Evolutionary conservation across 148 eudicot species (phyloP), one percentile per base, ranked within the genome.

Genomic region (Rhododendron ferrugineum): DNA sequence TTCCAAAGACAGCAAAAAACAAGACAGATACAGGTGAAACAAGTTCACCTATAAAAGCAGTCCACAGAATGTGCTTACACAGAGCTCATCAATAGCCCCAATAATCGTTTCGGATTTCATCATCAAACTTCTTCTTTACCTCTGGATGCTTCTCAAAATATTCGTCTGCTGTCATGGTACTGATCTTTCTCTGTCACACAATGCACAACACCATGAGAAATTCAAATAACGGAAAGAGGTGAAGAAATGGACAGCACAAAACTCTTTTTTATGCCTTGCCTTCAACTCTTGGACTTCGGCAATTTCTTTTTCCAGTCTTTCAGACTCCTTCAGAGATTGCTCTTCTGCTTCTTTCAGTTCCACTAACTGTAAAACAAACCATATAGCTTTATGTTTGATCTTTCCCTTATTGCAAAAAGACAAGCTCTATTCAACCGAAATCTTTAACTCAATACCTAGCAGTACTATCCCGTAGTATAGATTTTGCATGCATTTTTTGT

Each of bases 141-240:
- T 97, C 98, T 68, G 98, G 99, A 77, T 64, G 70, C 70, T 97
- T 97, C 88, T 85, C 98, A 52, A 97, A 97, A 88, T 97, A 97
- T 88, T 97, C 99, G 81, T 95, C 99, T n/a, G 98, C 99, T 54
- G 99, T 97, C 99, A 97, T 97, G 86, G 99, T 95, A 84, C 95
- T 95, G 78, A 97, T 90, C 86, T 94, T 95, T 86, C 87, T 66
- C 99, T 97, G 93, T 88, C 50, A 26, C 86, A 52, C 37, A 18
- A 77, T 2, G 47, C 37, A 86, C 13, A 28, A 20, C 22, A 28
- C 42, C 62, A 74, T 60, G 30, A 34, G 22, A 32, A 42, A 46
- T 2, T 54, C 36, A 44, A 26, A 40, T 50, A 72, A 3, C 42
- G 54, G 84, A 80, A 78, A 16, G 10, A 37, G 9, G 82, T 23